Evolutionary conservation across 148 eudicot species (phyloP), one percentile per base, ranked within the genome.

Genomic region (Silene conica): DNA sequence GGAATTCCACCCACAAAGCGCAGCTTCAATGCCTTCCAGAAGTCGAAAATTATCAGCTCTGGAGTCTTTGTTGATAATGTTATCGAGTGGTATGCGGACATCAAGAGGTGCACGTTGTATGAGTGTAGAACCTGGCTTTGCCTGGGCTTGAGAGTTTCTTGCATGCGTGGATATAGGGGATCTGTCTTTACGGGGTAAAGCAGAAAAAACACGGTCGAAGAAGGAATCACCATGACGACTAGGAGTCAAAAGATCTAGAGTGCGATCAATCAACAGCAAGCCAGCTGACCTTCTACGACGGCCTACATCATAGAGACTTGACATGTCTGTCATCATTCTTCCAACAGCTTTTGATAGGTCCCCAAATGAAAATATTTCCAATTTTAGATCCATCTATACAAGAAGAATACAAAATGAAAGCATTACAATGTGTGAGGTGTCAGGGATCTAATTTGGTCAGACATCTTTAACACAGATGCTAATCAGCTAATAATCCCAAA

Each of bases 291-390:
- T 87, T 83, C 85, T 95, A 28, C 97, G 93, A 41, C 98, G 93
- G 57, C 98, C 97, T 76, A 95, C 98, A 77, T 95, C 98, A 81
- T 95, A 95, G 71, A 95, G 97, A 79, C 98, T 92, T 74, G 98
- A 95, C 98, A 95, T 95, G 81, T 95, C 96, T 50, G 96, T 95
- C 80, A 95, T 79, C 62, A 89, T 87, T 81, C 87, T 88, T 78
- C 98, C 98, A 74, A 95, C 87, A 63, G 86, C 85, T 85, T 86
- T 92, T 55, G 98, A 95, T 57, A 87, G 72, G 88, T 90, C 96
- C 34, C 98, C 98, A 61, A 95, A 86, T 14, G 98, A 95, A 86
- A 86, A 95, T 85, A 95, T 87, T 75, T 95, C 98, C 78, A 90
- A 76, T 84, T 95, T 95, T 69, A 95, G 85, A 85, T 95, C 98